These are phyloP conservation scores for Streptanthus diversifolius DNA, from an alignment of 345 rosid genomes.

Conservation along the genomic window DNA sequence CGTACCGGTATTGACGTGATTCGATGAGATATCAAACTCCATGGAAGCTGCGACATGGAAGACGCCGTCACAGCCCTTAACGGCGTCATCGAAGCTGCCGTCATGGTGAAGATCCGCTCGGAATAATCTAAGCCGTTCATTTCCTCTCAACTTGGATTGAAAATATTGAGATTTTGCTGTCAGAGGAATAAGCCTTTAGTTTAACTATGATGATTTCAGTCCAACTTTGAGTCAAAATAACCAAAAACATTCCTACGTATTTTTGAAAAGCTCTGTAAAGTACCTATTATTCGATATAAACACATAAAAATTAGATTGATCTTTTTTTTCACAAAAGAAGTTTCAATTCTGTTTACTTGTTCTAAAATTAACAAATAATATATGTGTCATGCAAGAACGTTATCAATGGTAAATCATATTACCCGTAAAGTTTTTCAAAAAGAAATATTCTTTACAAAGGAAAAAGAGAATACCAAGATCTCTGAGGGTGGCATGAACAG, in stretches of 20 bases:
- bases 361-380: not conserved
- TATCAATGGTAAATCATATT: not conserved
- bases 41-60: conserved; percentile 88
- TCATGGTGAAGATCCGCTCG: conserved; percentile 63
- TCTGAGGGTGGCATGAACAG: conserved; percentile 71
- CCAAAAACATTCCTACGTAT: not conserved
- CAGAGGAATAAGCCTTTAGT: conserved; percentile 7
- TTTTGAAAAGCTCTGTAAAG: not conserved
- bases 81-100: conserved; percentile 81
- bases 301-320: not conserved
- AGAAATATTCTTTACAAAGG: not conserved
- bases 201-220: not conserved
- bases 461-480: conserved; percentile 44
- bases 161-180: conserved; percentile 50
- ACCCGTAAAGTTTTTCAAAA: not conserved
- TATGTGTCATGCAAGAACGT: not conserved
- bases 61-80: conserved; percentile 67
- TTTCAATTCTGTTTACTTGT: not conserved
- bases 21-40: conserved; percentile 45
- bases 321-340: not conserved
- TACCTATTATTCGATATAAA: not conserved
- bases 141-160: conserved; percentile 42
- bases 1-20: conserved; percentile 41
- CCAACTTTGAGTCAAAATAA: not conserved
- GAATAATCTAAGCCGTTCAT: conserved; percentile 55